phyloP scores from a whole-genome alignment of 257 asterid genomes.

The Ehretia macrophylla region DNA sequence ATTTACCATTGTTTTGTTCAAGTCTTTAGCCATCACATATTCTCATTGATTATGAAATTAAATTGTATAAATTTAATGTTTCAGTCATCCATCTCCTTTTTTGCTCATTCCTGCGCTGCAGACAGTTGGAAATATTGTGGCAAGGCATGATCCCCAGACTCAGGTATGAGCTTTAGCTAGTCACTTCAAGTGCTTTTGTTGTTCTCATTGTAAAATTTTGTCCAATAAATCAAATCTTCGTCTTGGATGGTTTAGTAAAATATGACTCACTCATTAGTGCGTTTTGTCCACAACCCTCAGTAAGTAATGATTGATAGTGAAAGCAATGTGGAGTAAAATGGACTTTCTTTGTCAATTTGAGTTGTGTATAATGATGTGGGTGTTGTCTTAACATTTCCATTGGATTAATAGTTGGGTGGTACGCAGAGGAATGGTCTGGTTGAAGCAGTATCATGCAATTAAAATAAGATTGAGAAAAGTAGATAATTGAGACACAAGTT shows the following conservation, averaged over 20 bases:
- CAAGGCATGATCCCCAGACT: constrained; percentile 15
- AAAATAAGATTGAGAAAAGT: no score
- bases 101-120: constrained; percentile 14
- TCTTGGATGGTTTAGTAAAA: neutral
- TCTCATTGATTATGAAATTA: constrained; percentile 3
- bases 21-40: neutral
- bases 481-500: no score
- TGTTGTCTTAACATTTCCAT: no score
- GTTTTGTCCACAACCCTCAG: no score
- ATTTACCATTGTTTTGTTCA: constrained; percentile 2
- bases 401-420: no score
- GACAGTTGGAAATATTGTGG: constrained; percentile 15
- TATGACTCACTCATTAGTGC: no score
- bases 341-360: no score
- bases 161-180: constrained; percentile 9
- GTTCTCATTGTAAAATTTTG: neutral
- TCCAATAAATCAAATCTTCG: neutral
- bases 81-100: constrained; percentile 15
- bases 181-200: neutral
- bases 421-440: no score
- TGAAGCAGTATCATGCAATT: no score
- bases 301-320: no score
- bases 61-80: neutral
- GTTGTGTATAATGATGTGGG: no score
- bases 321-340: no score